Base-by-base conservation (phyloP, 2,329 filamentous ascomycete species). In the Pyricularia grisea region DNA sequence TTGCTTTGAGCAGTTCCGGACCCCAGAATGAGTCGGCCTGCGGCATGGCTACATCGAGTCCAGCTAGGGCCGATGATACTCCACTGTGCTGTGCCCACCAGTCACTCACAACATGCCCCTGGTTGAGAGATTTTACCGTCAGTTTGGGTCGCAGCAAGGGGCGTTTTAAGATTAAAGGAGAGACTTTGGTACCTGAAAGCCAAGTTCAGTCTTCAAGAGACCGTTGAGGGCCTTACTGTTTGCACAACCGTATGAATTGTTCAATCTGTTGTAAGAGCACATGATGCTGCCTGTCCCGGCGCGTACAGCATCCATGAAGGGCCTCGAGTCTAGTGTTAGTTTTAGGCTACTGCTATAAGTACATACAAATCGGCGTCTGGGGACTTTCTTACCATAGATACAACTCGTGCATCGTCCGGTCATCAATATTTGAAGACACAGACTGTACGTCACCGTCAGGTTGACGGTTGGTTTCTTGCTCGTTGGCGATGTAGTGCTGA, bases 31-130 rank as follows among this genome's bases (percentile, higher is more conserved):
- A 66, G 3, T 74, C 74, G 1, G 74, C 78, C 10, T 71, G 78
- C 0, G 89, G 89, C 90, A 93, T 92, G 12, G 84, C 85, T 85
- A 92, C 88, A 74, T 93, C 90, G 31, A 93, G 76, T 31, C 91
- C 91, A 3, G 89, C 87, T 69, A 89, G 78, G 0, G 89, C 83
- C 4, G 84, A 84, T 0, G 83, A 83, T 12, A 90, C 84, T 50
- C 89, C 89, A 0, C 86, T 80, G 71, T 91, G 88, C 68, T 90
- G 88, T 1, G 88, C 90, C 10, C n/a, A 23, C 67, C 67, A 68
- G 60, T 68, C 67, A 20, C 60, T 50, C 20, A 68, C 67, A 14
- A 68, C 67, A 17, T 65, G 60, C 14, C 67, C 67, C 60, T 68
- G 25, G 42, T 64, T 64, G n/a, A 23, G 30, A 65, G 11, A 42